A percentile compares a stretch with the other conserved stretches of the same genome.
These are phyloP conservation scores for Phanerochaete sordida DNA, from an alignment of 768 basidiomycete genomes.

Conservation along the genomic window DNA sequence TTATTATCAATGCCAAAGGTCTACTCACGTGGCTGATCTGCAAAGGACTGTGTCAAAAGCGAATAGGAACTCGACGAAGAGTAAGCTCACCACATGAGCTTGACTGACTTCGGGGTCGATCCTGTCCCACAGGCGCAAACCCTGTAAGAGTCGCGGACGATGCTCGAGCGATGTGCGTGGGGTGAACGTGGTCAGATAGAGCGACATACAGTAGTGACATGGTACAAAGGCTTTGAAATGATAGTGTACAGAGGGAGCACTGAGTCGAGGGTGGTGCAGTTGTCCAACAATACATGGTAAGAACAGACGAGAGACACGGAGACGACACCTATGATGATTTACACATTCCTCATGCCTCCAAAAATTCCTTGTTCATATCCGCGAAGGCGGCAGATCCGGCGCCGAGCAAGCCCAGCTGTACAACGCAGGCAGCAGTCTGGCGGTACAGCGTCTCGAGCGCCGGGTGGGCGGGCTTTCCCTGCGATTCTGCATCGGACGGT, in stretches of 20 bases:
- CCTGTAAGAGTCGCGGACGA: too few species aligned
- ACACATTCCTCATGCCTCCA: constrained; percentile 36
- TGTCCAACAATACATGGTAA: background rate
- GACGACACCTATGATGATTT: background rate
- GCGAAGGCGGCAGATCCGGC: constrained; percentile 78
- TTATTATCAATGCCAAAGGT: too few species aligned
- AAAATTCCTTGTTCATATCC: constrained; percentile 72
- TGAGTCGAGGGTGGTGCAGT: background rate
- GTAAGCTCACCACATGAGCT: too few species aligned
- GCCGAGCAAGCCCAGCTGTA: constrained; percentile 70
- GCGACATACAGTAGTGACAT: background rate
- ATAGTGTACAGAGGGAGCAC: background rate
- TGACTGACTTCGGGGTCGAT: too few species aligned
- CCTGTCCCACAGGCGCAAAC: too few species aligned
- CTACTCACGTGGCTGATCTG: too few species aligned
- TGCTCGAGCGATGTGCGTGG: background rate
- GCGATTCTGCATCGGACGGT: constrained; percentile 52
- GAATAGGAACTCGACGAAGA: too few species aligned
- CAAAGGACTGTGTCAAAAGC: too few species aligned
- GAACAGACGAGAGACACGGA: background rate
- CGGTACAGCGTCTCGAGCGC: constrained; percentile 76
- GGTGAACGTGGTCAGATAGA: background rate
- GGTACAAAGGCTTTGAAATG: background rate
- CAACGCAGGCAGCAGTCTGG: constrained; percentile 63
- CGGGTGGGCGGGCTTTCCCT: constrained; percentile 68